These are phyloP conservation scores for Ophiostoma sp. DNA, from an alignment of 2,329 filamentous ascomycete genomes.

Conservation along the genomic window DNA sequence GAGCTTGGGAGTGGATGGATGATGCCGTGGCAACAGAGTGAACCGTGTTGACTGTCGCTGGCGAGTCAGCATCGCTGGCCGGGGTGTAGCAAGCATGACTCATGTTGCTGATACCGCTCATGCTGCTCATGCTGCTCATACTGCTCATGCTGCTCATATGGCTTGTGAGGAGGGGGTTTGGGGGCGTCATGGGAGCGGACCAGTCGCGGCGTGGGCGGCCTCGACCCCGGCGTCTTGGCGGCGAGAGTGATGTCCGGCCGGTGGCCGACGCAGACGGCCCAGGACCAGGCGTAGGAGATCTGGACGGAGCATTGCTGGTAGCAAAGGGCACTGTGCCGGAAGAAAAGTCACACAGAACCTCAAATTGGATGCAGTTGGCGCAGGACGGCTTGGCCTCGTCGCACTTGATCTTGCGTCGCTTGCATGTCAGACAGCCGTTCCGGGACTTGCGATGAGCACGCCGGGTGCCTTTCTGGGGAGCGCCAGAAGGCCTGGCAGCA, in stretches of 20 bases:
- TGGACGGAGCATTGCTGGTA: not conserved
- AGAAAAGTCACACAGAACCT: not conserved
- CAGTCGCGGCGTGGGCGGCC: not conserved
- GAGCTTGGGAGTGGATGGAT: not conserved
- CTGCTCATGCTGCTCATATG: not conserved
- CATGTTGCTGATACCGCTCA: not conserved
- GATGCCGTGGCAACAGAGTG: not conserved
- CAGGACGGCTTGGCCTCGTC: slow-evolving; percentile 3
- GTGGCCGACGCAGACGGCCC: not conserved
- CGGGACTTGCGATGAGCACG: slow-evolving; percentile 3
- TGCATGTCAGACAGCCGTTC: slow-evolving; percentile 1
- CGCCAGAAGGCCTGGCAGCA: not conserved
- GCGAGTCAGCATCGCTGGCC: not conserved
- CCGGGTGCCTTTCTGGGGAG: not conserved
- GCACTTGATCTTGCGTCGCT: slow-evolving; percentile 6
- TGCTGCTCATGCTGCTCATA: not conserved
- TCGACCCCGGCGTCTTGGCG: too few relatives aligned
- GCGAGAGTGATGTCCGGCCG: not conserved
- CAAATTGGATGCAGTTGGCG: not conserved
- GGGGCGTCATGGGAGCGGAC: not conserved
- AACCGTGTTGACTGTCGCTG: not conserved
- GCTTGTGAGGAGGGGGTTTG: not conserved
- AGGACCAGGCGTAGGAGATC: not conserved
- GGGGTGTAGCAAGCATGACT: not conserved
- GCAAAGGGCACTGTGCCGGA: not conserved